Conservation (phyloP, 1,139 yeast genomes). For the Debaryomyces fabryi region DNA sequence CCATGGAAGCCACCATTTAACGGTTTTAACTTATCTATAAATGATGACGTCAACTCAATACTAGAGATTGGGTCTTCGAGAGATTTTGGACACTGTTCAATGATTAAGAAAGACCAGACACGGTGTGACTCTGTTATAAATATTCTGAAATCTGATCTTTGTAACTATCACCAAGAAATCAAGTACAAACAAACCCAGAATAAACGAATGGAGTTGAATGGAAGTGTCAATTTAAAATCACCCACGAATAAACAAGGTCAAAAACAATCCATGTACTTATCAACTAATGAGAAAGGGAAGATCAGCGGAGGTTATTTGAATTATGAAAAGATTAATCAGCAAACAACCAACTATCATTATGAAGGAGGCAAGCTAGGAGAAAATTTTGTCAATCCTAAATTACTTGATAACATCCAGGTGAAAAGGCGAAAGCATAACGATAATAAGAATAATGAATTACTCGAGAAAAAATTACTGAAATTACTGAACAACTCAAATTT, state of each 20-base stretch:
- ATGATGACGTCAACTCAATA: conserved; percentile 52
- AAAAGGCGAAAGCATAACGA: conserved; percentile 36
- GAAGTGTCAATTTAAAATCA: conserved; percentile 51
- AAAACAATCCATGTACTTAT: conserved; percentile 27
- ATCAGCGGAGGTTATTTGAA: conserved; percentile 10
- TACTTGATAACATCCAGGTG: conserved; percentile 38
- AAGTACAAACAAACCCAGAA: conserved; percentile 56
- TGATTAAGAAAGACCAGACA: conserved; percentile 46
- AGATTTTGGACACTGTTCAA: conserved; percentile 71
- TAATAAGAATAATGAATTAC: conserved; percentile 35
- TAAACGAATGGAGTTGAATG: conserved; percentile 74
- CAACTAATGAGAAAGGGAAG: conserved; percentile 15
- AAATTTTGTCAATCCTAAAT: conserved; percentile 50
- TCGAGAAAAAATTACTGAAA: conserved; percentile 33
- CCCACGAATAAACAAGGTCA: conserved; percentile 27
- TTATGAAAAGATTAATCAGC: conserved; percentile 27
- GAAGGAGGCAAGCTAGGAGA: conserved; percentile 18
- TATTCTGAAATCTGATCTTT: conserved; percentile 51
- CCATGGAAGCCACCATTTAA: conserved; percentile 20
- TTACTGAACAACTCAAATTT: conserved; percentile 17
- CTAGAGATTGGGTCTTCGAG: conserved; percentile 75
- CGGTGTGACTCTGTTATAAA: conserved; percentile 66
- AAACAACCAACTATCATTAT: conserved; percentile 23
- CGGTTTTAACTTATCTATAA: conserved; percentile 65
- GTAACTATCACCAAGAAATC: conserved; percentile 72